Base-by-base conservation (phyloP, 2,329 filamentous ascomycete genomes). In the Pezicula carpinea region DNA sequence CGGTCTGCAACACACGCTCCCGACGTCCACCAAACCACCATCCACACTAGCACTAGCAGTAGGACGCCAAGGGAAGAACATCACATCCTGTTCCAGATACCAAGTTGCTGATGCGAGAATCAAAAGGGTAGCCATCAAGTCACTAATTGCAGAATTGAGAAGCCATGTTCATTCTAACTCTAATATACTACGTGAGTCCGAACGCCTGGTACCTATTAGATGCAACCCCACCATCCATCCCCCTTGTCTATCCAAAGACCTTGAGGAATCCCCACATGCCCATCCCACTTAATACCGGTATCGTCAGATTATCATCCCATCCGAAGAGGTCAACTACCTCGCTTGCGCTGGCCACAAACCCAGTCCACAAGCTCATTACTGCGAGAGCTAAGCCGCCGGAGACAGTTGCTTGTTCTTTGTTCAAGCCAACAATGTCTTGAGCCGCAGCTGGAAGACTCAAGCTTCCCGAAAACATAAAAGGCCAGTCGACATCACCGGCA, bases 261-360 rank as follows among this genome's bases (percentile, higher is more conserved):
- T 87, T 95, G 59, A 97, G 75, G 66, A 99, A 96, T 0, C 85
- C 87, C 85, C 88, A 96, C 51, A 99, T 82, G 6, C 91, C 91
- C 39, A 89, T 69, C 19, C 91, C 90, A 63, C 89, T 96, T 42
- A 99, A 74, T 21, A 95, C 82, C 2, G 93, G 93, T 66, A 99
- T 99, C 42, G 92, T 97, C 59, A 99, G 73, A 68, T 99, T 99
- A 69, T 99, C 93, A 62, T 99, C 93, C 87, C 89, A 91, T 40
- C 90, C 89, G 64, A 90, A 96, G 0, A 97, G 62, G 69, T 99
- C 90, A 39, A 96, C 76, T 14, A 92, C 86, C 69, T 99, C 93
- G 61, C 90, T 96, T 38, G 83, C 83, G 47, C 90, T 89, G 35
- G 90, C 93, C 44, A 92, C 81, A 36, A 97, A 69, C n/a, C 93